Base-by-base conservation (phyloP, 164 flowering plant species). In the Stephania japonica region DNA sequence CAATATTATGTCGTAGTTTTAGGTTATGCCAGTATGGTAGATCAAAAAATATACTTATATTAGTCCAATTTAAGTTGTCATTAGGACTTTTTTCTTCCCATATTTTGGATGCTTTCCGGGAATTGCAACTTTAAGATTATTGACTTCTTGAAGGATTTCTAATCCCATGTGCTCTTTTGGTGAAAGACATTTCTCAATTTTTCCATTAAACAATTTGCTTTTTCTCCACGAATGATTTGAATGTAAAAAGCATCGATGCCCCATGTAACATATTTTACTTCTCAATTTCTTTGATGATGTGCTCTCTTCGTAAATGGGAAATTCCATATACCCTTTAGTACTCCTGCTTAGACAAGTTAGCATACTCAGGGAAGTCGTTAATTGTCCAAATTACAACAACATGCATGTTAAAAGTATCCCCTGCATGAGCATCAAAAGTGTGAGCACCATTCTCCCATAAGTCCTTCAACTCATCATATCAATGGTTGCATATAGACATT, bases 181-280 rank as follows among this genome's bases (percentile, higher is more conserved):
- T 50, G 10, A 1, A 10, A 18, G 14, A 2, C 12, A 10, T 10
- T 50, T 6, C 56, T 50, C 56, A 10, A 10, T 6, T 12, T 50
- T 50, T 12, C 56, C 56, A 50, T 50, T 50, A 50, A 50, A 50
- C 14, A 18, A 50, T 12, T 18, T 10, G 3, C 47, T 50, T 50
- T 50, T 50, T 50, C 16, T 13, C 74, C 53, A 72, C 42, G 1
- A 6, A 72, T 72, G 74, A 7, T 16, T 23, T 25, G 1, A 9
- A 5, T 56, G 61, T 32, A 72, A 44, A 44, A 64, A 72, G 6
- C 24, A 65, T 16, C 68, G 21, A 72, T 72, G 32, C 4, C 38
- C 67, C 74, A 62, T 72, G 24, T 38, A 72, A 63, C 74, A 72
- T 6, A 72, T 6, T 27, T 72, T 43, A 5, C 47, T 43, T 43